A percentile compares a stretch with the other conserved stretches of the same genome.
Evolutionary conservation across 2,329 filamentous ascomycete genomes (phyloP).

Genomic region (Botrytis aclada): DNA sequence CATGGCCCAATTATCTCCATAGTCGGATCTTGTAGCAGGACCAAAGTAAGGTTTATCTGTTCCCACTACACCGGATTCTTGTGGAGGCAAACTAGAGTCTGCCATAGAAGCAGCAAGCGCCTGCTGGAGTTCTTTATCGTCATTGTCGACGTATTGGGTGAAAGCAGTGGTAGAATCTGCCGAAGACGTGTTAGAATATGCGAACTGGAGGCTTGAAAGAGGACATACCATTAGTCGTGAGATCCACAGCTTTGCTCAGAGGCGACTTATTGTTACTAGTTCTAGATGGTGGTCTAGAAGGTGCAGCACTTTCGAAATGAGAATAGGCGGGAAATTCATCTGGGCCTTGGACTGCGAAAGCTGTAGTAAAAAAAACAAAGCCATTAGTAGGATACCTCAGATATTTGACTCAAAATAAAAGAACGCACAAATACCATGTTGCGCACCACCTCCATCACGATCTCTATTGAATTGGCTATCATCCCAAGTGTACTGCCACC

Average conservation of each 20-base stretch:
- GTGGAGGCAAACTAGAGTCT: conserved; percentile 47
- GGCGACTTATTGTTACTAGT: conserved; percentile 55
- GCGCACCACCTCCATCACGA: conserved; percentile 47
- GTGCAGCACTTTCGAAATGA: conserved; percentile 20
- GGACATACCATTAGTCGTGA: conserved; percentile 40
- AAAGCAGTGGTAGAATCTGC: conserved; percentile 32
- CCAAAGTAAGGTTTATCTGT: conserved; percentile 51
- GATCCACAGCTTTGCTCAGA: conserved; percentile 50
- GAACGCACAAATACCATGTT: conserved; percentile 46
- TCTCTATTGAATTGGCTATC: conserved; percentile 52
- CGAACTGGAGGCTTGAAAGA: not conserved
- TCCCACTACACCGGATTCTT: conserved; percentile 50
- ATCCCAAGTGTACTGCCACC: conserved; percentile 50
- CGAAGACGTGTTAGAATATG: not conserved
- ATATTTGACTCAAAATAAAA: not conserved
- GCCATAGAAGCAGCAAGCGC: conserved; percentile 55
- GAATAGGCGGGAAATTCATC: conserved; percentile 18
- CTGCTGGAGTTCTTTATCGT: conserved; percentile 55
- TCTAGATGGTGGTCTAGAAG: conserved; percentile 60
- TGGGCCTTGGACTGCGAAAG: conserved; percentile 20
- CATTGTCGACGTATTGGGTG: conserved; percentile 24
- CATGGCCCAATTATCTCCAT: conserved; percentile 60
- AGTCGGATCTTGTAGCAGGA: conserved; percentile 54
- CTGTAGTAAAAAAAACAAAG: not conserved
- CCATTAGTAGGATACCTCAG: not conserved